Base-by-base conservation (phyloP, 371 early-diverging fungal genomes). In the Mucor indicus region DNA sequence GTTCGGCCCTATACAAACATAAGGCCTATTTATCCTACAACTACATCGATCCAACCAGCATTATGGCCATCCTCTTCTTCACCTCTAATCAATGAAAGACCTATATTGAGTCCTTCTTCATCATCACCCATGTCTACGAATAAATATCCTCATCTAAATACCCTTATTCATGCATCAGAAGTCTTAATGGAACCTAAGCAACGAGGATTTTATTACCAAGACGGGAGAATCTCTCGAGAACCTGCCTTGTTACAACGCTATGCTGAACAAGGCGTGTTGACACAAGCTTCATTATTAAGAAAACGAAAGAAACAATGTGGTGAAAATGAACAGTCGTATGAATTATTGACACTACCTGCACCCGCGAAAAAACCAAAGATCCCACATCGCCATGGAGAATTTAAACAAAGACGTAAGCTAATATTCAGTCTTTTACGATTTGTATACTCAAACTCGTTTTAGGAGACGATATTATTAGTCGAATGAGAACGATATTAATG, bases 361-460 rank as follows among this genome's bases (percentile, higher is more conserved):
- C 63, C 61, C n/a, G 48, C 49, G 20, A 74, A 70, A 47, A 74
- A 74, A 44, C 62, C 68, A n/a, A 75, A 75, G 44, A 65, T 68
- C 2, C 75, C 75, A 30, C 75, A 75, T 49, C 58, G 75, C 17
- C 69, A 75, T 44, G 75, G 75, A 16, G 71, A 70, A 50, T 75
- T 75, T 30, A 67, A 71, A 24, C 63, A 61, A 44, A 55, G 75
- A 55, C 71, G 75, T 73, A 57, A 55, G 67, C n/a, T n/a, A n/a
- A n/a, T n/a, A n/a, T n/a, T n/a, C n/a, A n/a, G n/a, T n/a, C n/a
- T n/a, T n/a, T n/a, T n/a, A n/a, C n/a, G n/a, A n/a, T n/a, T n/a
- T n/a, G n/a, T n/a, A n/a, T n/a, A n/a, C n/a, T n/a, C n/a, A n/a
- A n/a, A n/a, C n/a, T n/a, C n/a, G n/a, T n/a, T 45, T n/a, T 44